A percentile compares a stretch with the other conserved stretches of the same genome.
These are phyloP conservation scores for Aspergillus leporis DNA, from an alignment of 495 filamentous ascomycete species.

Conservation along the genomic window DNA sequence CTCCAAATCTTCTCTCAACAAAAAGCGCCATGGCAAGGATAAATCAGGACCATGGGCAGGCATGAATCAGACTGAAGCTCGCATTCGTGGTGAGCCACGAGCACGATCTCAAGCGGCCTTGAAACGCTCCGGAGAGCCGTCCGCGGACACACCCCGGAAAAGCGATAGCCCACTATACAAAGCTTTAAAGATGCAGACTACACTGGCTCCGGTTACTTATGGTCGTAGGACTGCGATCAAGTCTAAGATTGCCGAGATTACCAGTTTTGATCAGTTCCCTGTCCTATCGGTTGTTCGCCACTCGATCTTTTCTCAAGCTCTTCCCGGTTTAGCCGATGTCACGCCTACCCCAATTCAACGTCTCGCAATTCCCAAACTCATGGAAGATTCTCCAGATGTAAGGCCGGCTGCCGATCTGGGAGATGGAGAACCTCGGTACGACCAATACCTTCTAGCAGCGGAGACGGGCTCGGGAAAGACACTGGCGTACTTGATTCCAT, in stretches of 20 bases:
- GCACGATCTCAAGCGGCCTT: constrained; percentile 41
- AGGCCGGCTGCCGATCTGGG: constrained; percentile 29
- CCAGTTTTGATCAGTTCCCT: constrained; percentile 77
- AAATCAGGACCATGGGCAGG: constrained; percentile 67
- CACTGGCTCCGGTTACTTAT: constrained; percentile 73
- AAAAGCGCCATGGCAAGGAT: constrained; percentile 32
- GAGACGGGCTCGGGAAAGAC: constrained; percentile 98
- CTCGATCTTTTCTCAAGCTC: constrained; percentile 66
- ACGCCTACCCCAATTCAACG: constrained; percentile 85
- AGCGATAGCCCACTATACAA: constrained; percentile 61
- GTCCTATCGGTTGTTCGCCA: constrained; percentile 72
- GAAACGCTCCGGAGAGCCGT: constrained; percentile 35
- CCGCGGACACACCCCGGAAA: constrained; percentile 33
- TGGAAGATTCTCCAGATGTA: constrained; percentile 45
- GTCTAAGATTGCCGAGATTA: constrained; percentile 62
- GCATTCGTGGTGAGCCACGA: constrained; percentile 47
- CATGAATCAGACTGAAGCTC: constrained; percentile 75
- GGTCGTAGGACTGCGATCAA: constrained; percentile 68
- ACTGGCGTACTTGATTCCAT: constrained; percentile 82
- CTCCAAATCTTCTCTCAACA: constrained; percentile 50
- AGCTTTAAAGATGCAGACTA: constrained; percentile 92
- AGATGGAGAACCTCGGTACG: constrained; percentile 44
- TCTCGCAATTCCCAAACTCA: constrained; percentile 78
- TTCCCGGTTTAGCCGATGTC: constrained; percentile 69
- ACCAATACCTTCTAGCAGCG: constrained; percentile 85